Evolutionary conservation across 1,139 yeast genomes (phyloP), one percentile per base, ranked within the genome.

Genomic region (Debaryomyces udenii): DNA sequence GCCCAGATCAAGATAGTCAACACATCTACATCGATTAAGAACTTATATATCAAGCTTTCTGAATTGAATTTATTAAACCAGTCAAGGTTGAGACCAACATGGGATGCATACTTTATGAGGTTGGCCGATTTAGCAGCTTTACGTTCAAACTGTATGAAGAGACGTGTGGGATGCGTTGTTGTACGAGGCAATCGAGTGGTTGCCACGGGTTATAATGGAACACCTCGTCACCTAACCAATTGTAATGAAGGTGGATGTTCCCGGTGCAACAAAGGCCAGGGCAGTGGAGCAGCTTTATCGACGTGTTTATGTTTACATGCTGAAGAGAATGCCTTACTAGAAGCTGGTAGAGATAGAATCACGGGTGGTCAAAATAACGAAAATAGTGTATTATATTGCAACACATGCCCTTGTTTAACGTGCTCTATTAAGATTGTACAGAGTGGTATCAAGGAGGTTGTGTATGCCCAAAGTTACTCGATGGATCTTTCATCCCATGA

Each of bases 141-240:
- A 40, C 70, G 99, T 50, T 83, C 95, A 27, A 94, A 93, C 53
- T 94, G 99, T 66, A 94, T 93, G 99, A 94, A 93, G 61, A 74
- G 99, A 44, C 74, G 96, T 44, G 99, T 93, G 1, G 99, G 99
- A 0, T 91, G 98, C 62, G 98, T 94, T 2, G 78, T 93, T 23
- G 97, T 89, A 1, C 76, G 91, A 40, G 94, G 88, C 41, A 81
- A 80, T 37, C 70, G 97, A 41, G 96, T 93, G 27, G 77, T 94
- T 24, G 95, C 99, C 1, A 93, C 99, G 0, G 99, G 99, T 0
- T 93, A 94, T 63, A 93, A 93, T 57, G 99, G 99, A 1, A 93
- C 99, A 0, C 98, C 99, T 9, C 75, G 96, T 31, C 89, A 91
- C 45, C 66, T 89, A 53, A 70, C 74, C 23, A 93, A 93, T 57